Base-by-base conservation (phyloP, 2,329 filamentous ascomycete species). In the Talaromyces pinophilus region DNA sequence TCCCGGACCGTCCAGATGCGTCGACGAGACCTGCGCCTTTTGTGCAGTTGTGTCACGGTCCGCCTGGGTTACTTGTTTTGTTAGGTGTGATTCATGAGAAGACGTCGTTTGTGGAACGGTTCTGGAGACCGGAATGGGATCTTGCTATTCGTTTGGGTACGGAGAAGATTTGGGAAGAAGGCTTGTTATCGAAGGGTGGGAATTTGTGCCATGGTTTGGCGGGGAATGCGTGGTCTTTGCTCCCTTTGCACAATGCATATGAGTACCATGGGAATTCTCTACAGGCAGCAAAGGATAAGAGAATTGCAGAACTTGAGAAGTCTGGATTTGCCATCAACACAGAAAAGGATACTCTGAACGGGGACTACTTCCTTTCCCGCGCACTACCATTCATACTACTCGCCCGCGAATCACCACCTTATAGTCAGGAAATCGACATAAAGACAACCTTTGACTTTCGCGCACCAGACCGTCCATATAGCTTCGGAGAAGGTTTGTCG, bases 11-110 rank as follows among this genome's bases (percentile, higher is more conserved):
- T 38, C 68, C 70, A n/a, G 68, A 55, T 7, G 67, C 70, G 2
- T 5, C 38, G 15, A 38, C 38, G 3, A 71, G 69, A 38, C 25
- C 67, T 13, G 76, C 73, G 1, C 74, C 74, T 44, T 73, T 80
- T 11, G 75, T 81, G 1, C 79, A 81, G 54, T 71, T 81, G 40
- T 81, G 79, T 40, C 79, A 81, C 64, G 79, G 79, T 2, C 73
- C 74, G 17, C 79, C 79, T 1, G 78, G 77, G 0, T 67, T 80
- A 4, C 70, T 81, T 5, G 65, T 78, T 17, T 73, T 81, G 5
- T 66, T 81, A 25, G 73, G 72, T 1, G 70, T 73, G 15, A 76
- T 77, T 19, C 71, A 76, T 62, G 74, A 73, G 40, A 75, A 75
- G 42, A 30, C 48, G 1, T 22, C 64, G 5, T 52, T 81, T n/a